These are phyloP conservation scores for Lactuca saligna DNA, from an alignment of 129 eudicot species.

Conservation along the genomic window DNA sequence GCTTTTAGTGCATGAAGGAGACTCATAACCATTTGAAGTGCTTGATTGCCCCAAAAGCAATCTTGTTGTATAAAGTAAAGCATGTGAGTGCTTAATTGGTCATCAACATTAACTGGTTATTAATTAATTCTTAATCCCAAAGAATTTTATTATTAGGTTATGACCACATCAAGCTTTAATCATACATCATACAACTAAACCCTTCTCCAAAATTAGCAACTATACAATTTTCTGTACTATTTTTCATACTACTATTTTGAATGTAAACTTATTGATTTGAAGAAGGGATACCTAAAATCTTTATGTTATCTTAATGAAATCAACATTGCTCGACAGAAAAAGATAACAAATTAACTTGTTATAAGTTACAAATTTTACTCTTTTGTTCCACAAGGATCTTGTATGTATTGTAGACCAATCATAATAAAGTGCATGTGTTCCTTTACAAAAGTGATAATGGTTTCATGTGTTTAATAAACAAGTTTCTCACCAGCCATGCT, in stretches of 20 bases:
- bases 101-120: slow-evolving; percentile 31
- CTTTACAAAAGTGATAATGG: slow-evolving; percentile 39
- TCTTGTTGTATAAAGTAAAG: slow-evolving; percentile 38
- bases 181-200: neutral
- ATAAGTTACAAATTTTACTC: neutral
- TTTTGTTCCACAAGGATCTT: slow-evolving; percentile 11
- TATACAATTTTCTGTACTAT: neutral
- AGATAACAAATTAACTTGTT: neutral
- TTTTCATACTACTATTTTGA: neutral
- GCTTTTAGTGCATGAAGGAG: slow-evolving; percentile 38
- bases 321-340: neutral
- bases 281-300: neutral
- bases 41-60: slow-evolving; percentile 35
- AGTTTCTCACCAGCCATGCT: slow-evolving; percentile 52
- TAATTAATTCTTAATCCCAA: slow-evolving; percentile 11
- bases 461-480: slow-evolving; percentile 42
- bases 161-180: slow-evolving; percentile 26
- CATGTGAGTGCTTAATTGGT: slow-evolving; percentile 39
- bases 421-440: slow-evolving; percentile 44
- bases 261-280: neutral
- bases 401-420: slow-evolving; percentile 31
- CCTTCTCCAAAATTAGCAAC: neutral
- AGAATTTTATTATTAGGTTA: slow-evolving; percentile 21
- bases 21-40: slow-evolving; percentile 35
- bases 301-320: neutral